Percentiles rank a stretch among this genome's conserved stretches.
These are phyloP conservation scores for Colletotrichum chrysophilum DNA, from an alignment of 2,329 filamentous ascomycete genomes.

Conservation along the genomic window DNA sequence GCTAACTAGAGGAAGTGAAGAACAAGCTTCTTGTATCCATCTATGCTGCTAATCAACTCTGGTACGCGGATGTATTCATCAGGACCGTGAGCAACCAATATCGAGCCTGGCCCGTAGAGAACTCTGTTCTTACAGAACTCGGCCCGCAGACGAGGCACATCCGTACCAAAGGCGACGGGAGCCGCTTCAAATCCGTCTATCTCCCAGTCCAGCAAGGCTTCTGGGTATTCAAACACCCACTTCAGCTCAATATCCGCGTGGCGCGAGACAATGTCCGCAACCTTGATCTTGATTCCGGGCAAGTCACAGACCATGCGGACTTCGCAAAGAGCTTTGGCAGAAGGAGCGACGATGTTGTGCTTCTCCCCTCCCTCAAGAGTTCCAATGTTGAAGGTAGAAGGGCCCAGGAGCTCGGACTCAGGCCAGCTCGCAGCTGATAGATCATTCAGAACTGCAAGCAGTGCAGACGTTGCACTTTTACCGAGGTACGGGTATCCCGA, in stretches of 20 bases:
- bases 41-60: constrained; percentile 42
- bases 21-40: constrained; percentile 37
- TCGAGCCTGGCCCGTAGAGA: constrained; percentile 44
- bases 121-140: constrained; percentile 36
- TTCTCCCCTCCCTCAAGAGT: constrained; percentile 41
- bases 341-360: constrained; percentile 43
- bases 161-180: constrained; percentile 43
- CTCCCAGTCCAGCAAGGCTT: constrained; percentile 41
- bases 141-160: constrained; percentile 38
- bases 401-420: constrained; percentile 39
- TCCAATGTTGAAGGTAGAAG: constrained; percentile 44
- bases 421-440: constrained; percentile 35
- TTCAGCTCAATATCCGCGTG: constrained; percentile 38
- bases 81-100: constrained; percentile 40
- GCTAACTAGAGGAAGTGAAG: constrained; percentile 16
- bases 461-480: constrained; percentile 35
- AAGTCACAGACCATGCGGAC: constrained; percentile 42
- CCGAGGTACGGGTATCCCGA: constrained; percentile 40
- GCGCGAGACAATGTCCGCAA: constrained; percentile 33
- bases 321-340: constrained; percentile 42
- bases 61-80: constrained; percentile 38
- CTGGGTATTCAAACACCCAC: constrained; percentile 40
- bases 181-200: constrained; percentile 40
- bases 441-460: constrained; percentile 35
- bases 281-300: constrained; percentile 34